Percentiles rank a stretch among this genome's conserved stretches.
These are phyloP conservation scores for Nicotiana attenuata DNA, from an alignment of 257 asterid species.

Conservation along the genomic window DNA sequence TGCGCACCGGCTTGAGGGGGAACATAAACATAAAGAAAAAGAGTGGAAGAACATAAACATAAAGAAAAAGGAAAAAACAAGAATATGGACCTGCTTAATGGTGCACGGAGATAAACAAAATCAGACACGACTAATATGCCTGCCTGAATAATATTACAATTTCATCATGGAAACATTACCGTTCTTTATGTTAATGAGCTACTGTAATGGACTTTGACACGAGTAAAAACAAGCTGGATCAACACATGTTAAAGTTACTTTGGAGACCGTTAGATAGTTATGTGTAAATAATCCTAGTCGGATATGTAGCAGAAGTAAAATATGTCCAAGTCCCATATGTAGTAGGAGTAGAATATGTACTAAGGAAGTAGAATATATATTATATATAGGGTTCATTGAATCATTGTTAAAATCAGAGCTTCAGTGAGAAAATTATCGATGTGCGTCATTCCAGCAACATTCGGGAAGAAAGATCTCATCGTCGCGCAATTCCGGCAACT, in stretches of 20 bases:
- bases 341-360: too few species aligned
- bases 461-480: too few species aligned
- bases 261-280: background rate
- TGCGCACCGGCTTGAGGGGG: too few species aligned
- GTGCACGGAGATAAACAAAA: background rate
- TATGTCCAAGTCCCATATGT: too few species aligned
- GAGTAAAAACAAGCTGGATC: background rate
- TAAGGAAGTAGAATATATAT: too few species aligned
- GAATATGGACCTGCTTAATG: background rate
- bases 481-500: too few species aligned
- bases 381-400: too few species aligned
- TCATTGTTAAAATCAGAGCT: too few species aligned
- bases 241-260: background rate
- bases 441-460: too few species aligned
- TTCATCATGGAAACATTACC: background rate
- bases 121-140: background rate
- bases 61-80: constrained; percentile 1
- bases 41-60: constrained; percentile 1
- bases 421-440: too few species aligned
- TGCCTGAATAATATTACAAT: background rate
- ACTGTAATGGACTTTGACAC: background rate
- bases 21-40: background rate
- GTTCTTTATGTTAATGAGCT: background rate
- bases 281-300: too few species aligned
- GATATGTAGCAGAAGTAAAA: too few species aligned